Conservation (phyloP, 352 stramenopile species). For the Phytopythium ostracodes region DNA sequence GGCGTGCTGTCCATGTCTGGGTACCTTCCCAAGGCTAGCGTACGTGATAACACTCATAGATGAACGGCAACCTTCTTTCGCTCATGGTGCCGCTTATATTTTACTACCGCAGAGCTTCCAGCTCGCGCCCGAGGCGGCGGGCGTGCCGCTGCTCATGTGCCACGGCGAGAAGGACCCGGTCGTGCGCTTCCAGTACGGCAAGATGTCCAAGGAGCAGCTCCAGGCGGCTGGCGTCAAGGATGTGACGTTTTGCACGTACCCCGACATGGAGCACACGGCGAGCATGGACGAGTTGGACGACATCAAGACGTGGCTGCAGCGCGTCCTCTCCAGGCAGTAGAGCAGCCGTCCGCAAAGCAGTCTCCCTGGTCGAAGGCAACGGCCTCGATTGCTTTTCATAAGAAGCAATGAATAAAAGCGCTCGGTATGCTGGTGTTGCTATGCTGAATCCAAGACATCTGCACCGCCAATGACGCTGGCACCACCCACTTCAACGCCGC, state of each 20-base stretch:
- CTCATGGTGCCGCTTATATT: constrained; percentile 4
- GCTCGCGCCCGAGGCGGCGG: constrained; percentile 37
- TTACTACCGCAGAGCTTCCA: constrained; percentile 34
- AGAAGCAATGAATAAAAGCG: too few species aligned
- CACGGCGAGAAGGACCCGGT: constrained; percentile 67
- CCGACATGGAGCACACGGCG: constrained; percentile 57
- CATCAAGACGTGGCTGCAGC: constrained; percentile 55
- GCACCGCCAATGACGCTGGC: background rate
- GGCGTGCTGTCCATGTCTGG: constrained; percentile 71
- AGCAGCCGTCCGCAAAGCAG: too few species aligned
- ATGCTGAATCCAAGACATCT: background rate
- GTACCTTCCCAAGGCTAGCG: constrained; percentile 56
- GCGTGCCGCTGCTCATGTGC: constrained; percentile 76
- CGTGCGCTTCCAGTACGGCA: constrained; percentile 57
- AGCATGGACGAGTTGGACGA: constrained; percentile 68
- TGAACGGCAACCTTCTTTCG: background rate
- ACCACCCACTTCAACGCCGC: background rate
- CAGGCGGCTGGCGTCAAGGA: constrained; percentile 41
- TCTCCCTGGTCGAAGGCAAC: background rate
- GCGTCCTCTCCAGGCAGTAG: constrained; percentile 31
- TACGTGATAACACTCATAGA: too few species aligned
- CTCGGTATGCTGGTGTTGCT: background rate
- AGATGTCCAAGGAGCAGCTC: constrained; percentile 58
- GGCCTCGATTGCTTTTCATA: background rate
- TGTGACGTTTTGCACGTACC: constrained; percentile 64